Evolutionary conservation across 2,329 filamentous ascomycete genomes (phyloP).

Genomic region (Sporothrix variecibatus): DNA sequence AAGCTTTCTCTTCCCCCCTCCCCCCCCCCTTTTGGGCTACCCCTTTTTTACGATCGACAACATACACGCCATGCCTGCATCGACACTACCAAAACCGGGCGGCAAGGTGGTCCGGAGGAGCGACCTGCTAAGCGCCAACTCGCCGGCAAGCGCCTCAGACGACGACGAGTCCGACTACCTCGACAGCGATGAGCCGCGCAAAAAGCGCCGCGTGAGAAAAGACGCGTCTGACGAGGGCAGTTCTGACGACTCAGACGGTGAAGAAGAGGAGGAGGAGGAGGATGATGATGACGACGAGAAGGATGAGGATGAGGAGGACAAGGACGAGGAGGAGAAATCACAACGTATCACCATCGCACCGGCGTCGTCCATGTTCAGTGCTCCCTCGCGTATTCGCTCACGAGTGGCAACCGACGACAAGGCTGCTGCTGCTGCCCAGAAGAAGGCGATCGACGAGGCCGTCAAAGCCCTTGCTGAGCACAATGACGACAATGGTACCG

Average conservation of each 20-base stretch:
- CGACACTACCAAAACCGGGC: not conserved
- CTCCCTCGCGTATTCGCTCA: slow-evolving; percentile 56
- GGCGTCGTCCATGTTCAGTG: slow-evolving; percentile 49
- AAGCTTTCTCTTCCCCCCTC: too few species aligned
- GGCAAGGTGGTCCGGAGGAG: slow-evolving; percentile 24
- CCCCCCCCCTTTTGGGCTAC: not conserved
- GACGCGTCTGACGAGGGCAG: slow-evolving; percentile 34
- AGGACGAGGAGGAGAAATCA: slow-evolving; percentile 34
- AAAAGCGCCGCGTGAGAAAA: slow-evolving; percentile 36
- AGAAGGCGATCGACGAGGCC: slow-evolving; percentile 18
- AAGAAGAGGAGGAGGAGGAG: not conserved
- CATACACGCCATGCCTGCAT: slow-evolving; percentile 23
- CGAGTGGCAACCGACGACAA: not conserved
- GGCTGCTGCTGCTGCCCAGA: slow-evolving; percentile 8
- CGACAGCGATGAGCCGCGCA: slow-evolving; percentile 42
- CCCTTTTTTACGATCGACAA: not conserved
- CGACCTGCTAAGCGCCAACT: slow-evolving; percentile 17
- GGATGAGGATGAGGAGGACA: slow-evolving; percentile 33
- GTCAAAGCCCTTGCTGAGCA: not conserved
- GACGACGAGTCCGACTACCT: slow-evolving; percentile 52
- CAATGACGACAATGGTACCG: not conserved
- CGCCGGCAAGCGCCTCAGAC: slow-evolving; percentile 17
- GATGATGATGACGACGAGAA: slow-evolving; percentile 19
- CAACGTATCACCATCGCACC: slow-evolving; percentile 36
- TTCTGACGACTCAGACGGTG: not conserved